phyloP scores from a whole-genome alignment of 2,329 filamentous ascomycete species.

The Juglanconis sp. region DNA sequence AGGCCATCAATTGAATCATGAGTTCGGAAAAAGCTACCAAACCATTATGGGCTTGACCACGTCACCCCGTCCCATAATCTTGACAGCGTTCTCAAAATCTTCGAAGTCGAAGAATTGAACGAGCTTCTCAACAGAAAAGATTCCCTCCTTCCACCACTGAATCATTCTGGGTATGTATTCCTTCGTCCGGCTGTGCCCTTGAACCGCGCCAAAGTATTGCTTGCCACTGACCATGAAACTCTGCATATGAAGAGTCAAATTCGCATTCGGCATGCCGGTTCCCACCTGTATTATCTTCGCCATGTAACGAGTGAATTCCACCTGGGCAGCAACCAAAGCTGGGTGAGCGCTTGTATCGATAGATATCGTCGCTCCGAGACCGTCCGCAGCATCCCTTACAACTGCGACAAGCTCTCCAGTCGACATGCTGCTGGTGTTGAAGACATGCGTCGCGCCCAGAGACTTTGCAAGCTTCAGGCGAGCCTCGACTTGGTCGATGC shows the following conservation, averaged over 20 bases:
- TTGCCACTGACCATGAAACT: constrained; percentile 45
- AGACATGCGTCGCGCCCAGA: constrained; percentile 37
- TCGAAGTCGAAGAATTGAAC: constrained; percentile 19
- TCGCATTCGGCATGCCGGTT: constrained; percentile 39
- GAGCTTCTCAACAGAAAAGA: constrained; percentile 20
- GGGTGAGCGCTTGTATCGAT: constrained; percentile 48
- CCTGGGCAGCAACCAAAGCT: constrained; percentile 36
- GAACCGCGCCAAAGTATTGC: constrained; percentile 41
- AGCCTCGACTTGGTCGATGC: constrained; percentile 40
- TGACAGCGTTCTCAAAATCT: constrained; percentile 17
- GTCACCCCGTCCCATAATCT: constrained; percentile 18
- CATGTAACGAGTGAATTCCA: constrained; percentile 39
- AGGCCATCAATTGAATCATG: neutral
- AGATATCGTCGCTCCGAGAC: constrained; percentile 41
- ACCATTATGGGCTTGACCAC: constrained; percentile 22
- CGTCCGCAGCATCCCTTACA: constrained; percentile 43
- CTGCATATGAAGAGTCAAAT: constrained; percentile 40
- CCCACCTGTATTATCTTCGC: constrained; percentile 51
- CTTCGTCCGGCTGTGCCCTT: constrained; percentile 34
- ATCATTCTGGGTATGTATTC: constrained; percentile 28
- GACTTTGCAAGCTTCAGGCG: constrained; percentile 34
- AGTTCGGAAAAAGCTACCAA: constrained; percentile 10
- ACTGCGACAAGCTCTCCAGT: constrained; percentile 45
- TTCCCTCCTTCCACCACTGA: constrained; percentile 21
- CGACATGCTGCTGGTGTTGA: constrained; percentile 24